Evolutionary conservation across 1,139 yeast genomes (phyloP).

Genomic region (Oligophagozyma castellii): DNA sequence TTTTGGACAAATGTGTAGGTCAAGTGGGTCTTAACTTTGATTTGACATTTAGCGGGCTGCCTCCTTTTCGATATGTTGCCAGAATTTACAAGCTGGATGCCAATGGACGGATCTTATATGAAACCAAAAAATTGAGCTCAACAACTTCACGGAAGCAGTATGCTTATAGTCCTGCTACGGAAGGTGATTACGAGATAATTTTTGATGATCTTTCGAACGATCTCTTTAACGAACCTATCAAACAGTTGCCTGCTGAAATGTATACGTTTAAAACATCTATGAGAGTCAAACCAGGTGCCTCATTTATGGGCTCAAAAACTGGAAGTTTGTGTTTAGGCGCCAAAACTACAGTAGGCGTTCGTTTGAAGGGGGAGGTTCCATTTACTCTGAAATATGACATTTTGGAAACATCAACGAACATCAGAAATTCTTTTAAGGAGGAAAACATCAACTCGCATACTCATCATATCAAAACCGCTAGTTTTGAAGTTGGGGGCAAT

Average conservation of each 20-base stretch:
- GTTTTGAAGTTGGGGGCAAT: slow-evolving; percentile 50
- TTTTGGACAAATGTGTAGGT: slow-evolving; percentile 82
- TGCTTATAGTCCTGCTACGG: slow-evolving; percentile 61
- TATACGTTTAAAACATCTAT: slow-evolving; percentile 29
- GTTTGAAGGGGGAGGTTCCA: slow-evolving; percentile 68
- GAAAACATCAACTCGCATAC: slow-evolving; percentile 30
- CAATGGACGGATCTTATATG: slow-evolving; percentile 23
- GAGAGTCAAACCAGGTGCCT: slow-evolving; percentile 33
- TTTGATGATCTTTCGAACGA: slow-evolving; percentile 47
- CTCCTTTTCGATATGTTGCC: slow-evolving; percentile 64
- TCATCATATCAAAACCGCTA: slow-evolving; percentile 39
- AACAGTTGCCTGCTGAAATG: slow-evolving; percentile 21
- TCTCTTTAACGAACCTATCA: slow-evolving; percentile 33
- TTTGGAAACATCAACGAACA: slow-evolving; percentile 34
- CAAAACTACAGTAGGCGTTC: slow-evolving; percentile 36
- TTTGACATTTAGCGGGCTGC: slow-evolving; percentile 52
- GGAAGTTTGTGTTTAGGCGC: slow-evolving; percentile 35
- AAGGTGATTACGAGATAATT: slow-evolving; percentile 67
- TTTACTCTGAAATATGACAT: slow-evolving; percentile 59
- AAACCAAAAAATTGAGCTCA: slow-evolving; percentile 27
- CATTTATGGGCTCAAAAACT: slow-evolving; percentile 19
- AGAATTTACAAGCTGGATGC: slow-evolving; percentile 41
- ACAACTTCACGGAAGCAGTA: slow-evolving; percentile 38
- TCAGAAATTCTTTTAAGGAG: slow-evolving; percentile 30
- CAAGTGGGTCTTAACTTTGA: slow-evolving; percentile 75